A percentile compares a stretch with the other conserved stretches of the same genome.
These are phyloP conservation scores for Achaetomiella virescens DNA, from an alignment of 495 filamentous ascomycete species.

Conservation along the genomic window DNA sequence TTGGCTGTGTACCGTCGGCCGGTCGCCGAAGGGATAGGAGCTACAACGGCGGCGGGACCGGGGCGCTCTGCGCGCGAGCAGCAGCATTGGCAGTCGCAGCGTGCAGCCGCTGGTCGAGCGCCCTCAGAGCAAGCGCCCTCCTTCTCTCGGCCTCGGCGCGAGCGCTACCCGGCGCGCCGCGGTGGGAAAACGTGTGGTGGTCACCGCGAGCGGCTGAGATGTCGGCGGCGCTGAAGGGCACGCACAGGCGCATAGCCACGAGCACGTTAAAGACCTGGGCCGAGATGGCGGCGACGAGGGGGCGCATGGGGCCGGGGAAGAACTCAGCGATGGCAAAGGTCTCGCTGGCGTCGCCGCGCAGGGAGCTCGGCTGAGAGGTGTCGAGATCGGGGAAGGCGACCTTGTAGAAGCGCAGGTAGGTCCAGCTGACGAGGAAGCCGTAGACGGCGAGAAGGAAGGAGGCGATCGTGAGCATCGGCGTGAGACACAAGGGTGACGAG, in stretches of 20 bases:
- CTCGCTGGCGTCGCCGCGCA: conserved; percentile 86
- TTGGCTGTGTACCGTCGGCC: conserved; percentile 45
- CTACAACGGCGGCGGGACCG: conserved; percentile 31
- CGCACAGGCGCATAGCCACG: conserved; percentile 67
- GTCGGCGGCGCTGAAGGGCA: conserved; percentile 81
- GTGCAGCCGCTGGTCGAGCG: conserved; percentile 84
- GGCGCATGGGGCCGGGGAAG: conserved; percentile 82
- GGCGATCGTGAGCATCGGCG: conserved; percentile 81
- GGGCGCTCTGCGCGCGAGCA: conserved; percentile 34
- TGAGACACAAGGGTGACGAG: conserved; percentile 65
- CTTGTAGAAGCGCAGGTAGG: conserved; percentile 93
- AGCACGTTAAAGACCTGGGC: conserved; percentile 69
- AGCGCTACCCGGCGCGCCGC: conserved; percentile 61
- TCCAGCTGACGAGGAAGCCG: conserved; percentile 86
- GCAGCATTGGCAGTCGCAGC: conserved; percentile 58
- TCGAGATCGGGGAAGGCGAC: conserved; percentile 56
- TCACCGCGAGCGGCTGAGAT: conserved; percentile 62
- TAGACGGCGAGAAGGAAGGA: conserved; percentile 72
- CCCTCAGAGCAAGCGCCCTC: conserved; percentile 81
- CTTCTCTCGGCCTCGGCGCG: conserved; percentile 89
- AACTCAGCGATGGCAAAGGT: conserved; percentile 93
- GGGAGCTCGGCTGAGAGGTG: conserved; percentile 54
- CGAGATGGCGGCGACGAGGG: conserved; percentile 64
- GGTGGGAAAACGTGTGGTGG: conserved; percentile 36
- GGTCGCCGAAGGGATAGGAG: conserved; percentile 34